phyloP scores from a whole-genome alignment of 177 flowering plant genomes.

The Vitis hybrid region DNA sequence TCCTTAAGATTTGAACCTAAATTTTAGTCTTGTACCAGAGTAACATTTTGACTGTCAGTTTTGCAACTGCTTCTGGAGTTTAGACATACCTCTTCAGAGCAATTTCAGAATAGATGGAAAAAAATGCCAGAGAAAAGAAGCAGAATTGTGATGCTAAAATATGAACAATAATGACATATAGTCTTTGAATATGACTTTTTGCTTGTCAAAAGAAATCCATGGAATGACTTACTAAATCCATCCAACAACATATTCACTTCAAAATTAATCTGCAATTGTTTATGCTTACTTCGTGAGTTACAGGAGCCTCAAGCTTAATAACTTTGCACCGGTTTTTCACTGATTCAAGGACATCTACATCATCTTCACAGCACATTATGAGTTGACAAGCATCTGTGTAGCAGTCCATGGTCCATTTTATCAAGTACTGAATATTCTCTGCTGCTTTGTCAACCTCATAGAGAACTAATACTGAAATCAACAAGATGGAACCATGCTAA shows the following conservation, averaged over 20 bases:
- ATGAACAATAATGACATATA: no score
- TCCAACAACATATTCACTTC: neutral
- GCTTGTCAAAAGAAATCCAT: no score
- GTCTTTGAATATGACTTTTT: no score
- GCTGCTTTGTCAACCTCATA: slow-evolving; percentile 60
- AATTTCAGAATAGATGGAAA: no score
- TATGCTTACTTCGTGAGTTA: slow-evolving; percentile 60
- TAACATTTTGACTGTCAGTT: no score
- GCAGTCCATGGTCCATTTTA: slow-evolving; percentile 79
- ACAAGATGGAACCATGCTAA: slow-evolving; percentile 7
- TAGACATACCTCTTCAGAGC: no score
- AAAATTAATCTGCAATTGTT: neutral
- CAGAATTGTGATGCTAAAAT: no score
- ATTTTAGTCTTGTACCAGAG: no score
- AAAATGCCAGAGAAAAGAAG: no score
- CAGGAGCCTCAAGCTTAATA: slow-evolving; percentile 56
- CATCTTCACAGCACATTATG: slow-evolving; percentile 74
- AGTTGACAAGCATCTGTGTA: slow-evolving; percentile 69
- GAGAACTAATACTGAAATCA: slow-evolving; percentile 58
- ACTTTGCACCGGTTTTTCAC: slow-evolving; percentile 64
- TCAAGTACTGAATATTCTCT: slow-evolving; percentile 62
- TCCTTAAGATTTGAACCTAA: no score
- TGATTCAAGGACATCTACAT: slow-evolving; percentile 49
- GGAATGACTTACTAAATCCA: neutral
- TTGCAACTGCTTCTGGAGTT: no score